Conservation (phyloP, 2,329 filamentous ascomycete species). For the Aspergillus intermedius region DNA sequence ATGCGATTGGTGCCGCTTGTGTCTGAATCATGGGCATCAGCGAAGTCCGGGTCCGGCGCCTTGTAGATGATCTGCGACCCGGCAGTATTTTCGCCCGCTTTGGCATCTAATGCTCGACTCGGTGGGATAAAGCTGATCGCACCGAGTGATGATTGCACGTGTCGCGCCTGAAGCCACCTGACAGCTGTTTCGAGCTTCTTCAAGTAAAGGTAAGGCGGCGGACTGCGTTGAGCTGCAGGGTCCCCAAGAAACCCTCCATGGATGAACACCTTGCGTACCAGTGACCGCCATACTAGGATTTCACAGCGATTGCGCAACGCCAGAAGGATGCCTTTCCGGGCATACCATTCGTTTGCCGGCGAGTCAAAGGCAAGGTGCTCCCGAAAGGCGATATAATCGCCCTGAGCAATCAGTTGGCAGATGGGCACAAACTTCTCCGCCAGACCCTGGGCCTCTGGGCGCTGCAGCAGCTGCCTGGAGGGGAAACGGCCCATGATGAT, state of each 20-base stretch:
- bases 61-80: constrained; percentile 27
- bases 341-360: constrained; percentile 63
- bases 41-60: constrained; percentile 28
- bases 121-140: constrained; percentile 1
- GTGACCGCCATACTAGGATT: constrained; percentile 74
- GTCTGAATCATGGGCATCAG: constrained; percentile 11
- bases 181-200: constrained; percentile 60
- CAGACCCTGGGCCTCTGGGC: constrained; percentile 63
- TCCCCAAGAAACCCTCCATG: constrained; percentile 66
- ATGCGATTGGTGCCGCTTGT: constrained; percentile 6
- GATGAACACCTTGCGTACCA: constrained; percentile 71
- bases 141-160: constrained; percentile 9
- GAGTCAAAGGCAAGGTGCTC: constrained; percentile 53
- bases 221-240: constrained; percentile 37
- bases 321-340: constrained; percentile 67
- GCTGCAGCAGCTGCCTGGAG: constrained; percentile 56
- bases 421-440: constrained; percentile 64
- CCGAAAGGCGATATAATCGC: constrained; percentile 69
- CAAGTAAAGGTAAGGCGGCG: constrained; percentile 69
- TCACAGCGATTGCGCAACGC: constrained; percentile 71
- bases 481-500: constrained; percentile 81
- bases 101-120: constrained; percentile 4
- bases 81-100: constrained; percentile 8
- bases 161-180: constrained; percentile 52
- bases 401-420: constrained; percentile 63